Evolutionary conservation across 768 basidiomycete species (phyloP), one percentile per base, ranked within the genome.

Genomic region (Cystoderma amianthinum): DNA sequence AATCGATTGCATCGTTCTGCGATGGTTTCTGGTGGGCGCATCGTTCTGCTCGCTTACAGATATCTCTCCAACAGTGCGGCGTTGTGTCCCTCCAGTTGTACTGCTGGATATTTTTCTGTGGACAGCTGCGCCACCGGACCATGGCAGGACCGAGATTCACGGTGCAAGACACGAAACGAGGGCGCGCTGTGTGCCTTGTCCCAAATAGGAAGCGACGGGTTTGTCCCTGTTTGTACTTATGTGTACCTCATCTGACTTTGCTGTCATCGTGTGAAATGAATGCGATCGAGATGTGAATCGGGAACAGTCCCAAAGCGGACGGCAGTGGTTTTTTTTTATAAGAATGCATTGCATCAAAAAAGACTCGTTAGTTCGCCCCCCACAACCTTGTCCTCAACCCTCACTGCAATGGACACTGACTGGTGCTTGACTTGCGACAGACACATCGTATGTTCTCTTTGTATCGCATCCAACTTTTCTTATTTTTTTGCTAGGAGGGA

Each of bases 351-450:
- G 23, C 25, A 17, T 33, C 20, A 20, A 42, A 32, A 41, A 36
- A 43, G 24, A 33, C 24, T 22, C 35, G 38, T 30, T 36, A 46
- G 40, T 40, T 49, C 44, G 28, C 44, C 42, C 37, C 44, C 35
- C 48, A 38, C 47, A 38, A 47, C 49, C 47, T 42, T 52, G 49
- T 36, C 43, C 46, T 13, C 35, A 39, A 41, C 52, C 46, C 38
- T 32, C 34, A 10, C 38, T 53, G 50, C 58, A 61, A 77, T 82
- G 72, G 82, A 83, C 60, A 70, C 73, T 48, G 75, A 83, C 65
- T 83, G 80, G 79, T 87, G 84, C 57, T 65, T 85, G 49, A 65
- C 68, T 42, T 87, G 84, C 67, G 68, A 71, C 48, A 68, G 71
- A 48, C 73, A 69, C 49, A 59, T 80, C 47, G 82, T 76, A 57